Percentiles rank a stretch among this genome's conserved stretches.
phyloP scores from a whole-genome alignment of 169 alveolate species.

The Cryptosporidium ryanae region DNA sequence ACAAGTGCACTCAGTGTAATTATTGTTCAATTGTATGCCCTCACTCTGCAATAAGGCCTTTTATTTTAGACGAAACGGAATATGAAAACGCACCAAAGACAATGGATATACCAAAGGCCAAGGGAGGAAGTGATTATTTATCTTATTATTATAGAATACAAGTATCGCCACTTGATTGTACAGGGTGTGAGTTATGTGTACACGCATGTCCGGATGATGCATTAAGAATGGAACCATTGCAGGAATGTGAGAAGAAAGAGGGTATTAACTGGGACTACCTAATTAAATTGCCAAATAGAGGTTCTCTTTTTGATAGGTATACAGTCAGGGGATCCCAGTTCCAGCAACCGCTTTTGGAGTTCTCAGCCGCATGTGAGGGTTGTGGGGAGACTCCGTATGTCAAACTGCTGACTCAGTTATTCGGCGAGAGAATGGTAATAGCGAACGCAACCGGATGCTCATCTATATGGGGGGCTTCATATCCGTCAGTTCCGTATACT shows the following conservation, averaged over 20 bases:
- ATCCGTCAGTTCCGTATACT: conserved; percentile 79
- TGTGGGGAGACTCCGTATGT: conserved; percentile 84
- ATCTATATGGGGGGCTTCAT: conserved; percentile 82
- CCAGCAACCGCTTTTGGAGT: conserved; percentile 80
- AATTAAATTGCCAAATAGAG: conserved; percentile 75
- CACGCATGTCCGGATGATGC: conserved; percentile 83
- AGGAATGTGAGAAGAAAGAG: conserved; percentile 69
- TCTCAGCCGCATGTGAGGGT: conserved; percentile 84
- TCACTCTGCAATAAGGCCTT: conserved; percentile 81
- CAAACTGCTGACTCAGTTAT: conserved; percentile 81
- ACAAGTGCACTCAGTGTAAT: conserved; percentile 82
- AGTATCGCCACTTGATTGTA: conserved; percentile 81
- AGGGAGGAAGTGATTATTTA: conserved; percentile 78
- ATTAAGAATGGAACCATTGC: conserved; percentile 72
- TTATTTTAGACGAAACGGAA: conserved; percentile 77
- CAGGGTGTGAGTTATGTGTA: conserved; percentile 83
- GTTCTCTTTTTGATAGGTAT: conserved; percentile 76
- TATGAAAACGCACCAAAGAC: conserved; percentile 75
- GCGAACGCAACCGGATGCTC: conserved; percentile 85
- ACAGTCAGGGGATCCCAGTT: conserved; percentile 82
- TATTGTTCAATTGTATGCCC: conserved; percentile 81
- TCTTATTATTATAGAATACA: conserved; percentile 80
- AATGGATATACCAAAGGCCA: conserved; percentile 75
- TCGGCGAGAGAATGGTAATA: conserved; percentile 79
- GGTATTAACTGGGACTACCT: conserved; percentile 78